Percentiles rank a stretch among this genome's conserved stretches.
These are phyloP conservation scores for Dinochytrium kinnereticum DNA, from an alignment of 371 early-diverging fungal species.

Conservation along the genomic window DNA sequence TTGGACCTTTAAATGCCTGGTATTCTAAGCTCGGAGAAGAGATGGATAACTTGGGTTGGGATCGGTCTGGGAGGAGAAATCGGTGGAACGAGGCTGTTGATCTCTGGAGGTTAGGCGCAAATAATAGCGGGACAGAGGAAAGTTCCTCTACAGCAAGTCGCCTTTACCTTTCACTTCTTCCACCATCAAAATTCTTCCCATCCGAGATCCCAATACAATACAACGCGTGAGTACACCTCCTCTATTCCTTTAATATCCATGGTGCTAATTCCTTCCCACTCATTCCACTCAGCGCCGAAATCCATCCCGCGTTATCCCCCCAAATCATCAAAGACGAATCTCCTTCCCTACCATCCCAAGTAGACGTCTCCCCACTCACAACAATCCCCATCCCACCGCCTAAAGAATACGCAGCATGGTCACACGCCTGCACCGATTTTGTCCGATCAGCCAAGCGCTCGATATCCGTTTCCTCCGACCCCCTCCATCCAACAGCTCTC, in stretches of 20 bases:
- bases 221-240: neutral
- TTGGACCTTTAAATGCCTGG: constrained; percentile 1
- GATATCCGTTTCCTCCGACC: neutral
- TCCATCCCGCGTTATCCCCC: neutral
- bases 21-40: neutral
- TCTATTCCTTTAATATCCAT: neutral
- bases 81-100: neutral
- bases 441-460: neutral
- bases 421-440: neutral
- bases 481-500: neutral
- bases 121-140: neutral
- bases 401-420: neutral
- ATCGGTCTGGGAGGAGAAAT: neutral
- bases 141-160: too few relatives aligned
- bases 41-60: neutral
- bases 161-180: neutral
- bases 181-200: neutral
- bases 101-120: neutral
- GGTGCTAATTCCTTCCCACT: neutral
- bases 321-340: neutral
- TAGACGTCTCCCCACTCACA: neutral
- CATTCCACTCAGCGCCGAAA: neutral
- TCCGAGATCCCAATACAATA: neutral
- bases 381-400: constrained; percentile 6
- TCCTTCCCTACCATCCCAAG: neutral